Evolutionary conservation across 345 rosid genomes (phyloP).

Genomic region (Gossypium thurberi): DNA sequence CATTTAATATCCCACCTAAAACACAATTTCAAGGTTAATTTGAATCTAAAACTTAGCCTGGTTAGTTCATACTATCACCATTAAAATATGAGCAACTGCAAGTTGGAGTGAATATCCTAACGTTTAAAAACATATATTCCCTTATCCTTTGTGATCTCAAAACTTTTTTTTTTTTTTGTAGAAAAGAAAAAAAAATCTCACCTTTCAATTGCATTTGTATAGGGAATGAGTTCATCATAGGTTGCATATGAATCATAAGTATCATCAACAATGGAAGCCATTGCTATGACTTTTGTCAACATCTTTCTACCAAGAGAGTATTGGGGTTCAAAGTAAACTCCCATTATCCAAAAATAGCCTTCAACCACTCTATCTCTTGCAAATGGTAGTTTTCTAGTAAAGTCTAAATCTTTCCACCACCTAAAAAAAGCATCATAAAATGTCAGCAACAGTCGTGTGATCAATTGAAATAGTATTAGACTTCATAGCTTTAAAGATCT

Average conservation of each 20-base stretch:
- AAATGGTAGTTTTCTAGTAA: conserved; percentile 24
- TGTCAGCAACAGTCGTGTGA: too few species aligned
- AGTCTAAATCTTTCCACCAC: conserved; percentile 31
- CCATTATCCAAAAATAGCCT: conserved; percentile 25
- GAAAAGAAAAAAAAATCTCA: neutral
- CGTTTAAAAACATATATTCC: too few species aligned
- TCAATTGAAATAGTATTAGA: too few species aligned
- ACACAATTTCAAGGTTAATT: neutral
- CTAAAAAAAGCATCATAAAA: neutral
- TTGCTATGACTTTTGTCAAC: neutral
- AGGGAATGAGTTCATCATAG: conserved; percentile 10
- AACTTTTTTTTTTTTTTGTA: too few species aligned
- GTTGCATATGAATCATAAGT: conserved; percentile 8
- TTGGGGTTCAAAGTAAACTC: conserved; percentile 20
- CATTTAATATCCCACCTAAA: neutral
- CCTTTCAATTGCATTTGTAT: neutral
- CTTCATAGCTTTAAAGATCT: too few species aligned
- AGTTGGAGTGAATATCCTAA: too few species aligned
- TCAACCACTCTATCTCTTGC: conserved; percentile 29
- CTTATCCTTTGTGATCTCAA: too few species aligned
- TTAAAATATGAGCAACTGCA: too few species aligned
- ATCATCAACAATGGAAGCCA: neutral
- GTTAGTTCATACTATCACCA: too few species aligned
- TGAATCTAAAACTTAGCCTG: neutral
- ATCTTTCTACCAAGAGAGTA: conserved; percentile 11